Evolutionary conservation across 176 grass and related monocot genomes (phyloP).

Genomic region (Aegilops bicornis): DNA sequence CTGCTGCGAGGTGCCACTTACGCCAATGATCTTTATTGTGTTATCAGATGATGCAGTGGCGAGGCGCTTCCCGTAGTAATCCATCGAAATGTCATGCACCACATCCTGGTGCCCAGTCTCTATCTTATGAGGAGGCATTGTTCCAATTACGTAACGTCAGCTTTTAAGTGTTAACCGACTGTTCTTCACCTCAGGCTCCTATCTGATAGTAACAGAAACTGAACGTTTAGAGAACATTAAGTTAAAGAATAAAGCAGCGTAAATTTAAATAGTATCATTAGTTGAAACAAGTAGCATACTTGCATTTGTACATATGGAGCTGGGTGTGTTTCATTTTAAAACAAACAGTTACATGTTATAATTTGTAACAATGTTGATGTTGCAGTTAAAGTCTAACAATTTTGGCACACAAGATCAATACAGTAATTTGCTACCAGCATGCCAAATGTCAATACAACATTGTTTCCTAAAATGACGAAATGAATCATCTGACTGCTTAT

Average conservation of each 20-base stretch:
- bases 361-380: background rate
- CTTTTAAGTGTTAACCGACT: background rate
- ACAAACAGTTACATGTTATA: background rate
- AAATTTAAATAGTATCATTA: background rate
- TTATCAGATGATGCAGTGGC: conserved; percentile 69
- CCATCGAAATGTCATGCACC: conserved; percentile 68
- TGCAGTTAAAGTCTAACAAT: background rate
- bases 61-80: conserved; percentile 80
- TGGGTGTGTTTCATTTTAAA: background rate
- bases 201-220: background rate
- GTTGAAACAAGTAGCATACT: background rate
- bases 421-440: background rate
- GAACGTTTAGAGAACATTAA: background rate
- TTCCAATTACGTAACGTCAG: conserved; percentile 3
- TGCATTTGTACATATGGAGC: background rate
- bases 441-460: background rate
- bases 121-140: conserved; percentile 68
- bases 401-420: background rate
- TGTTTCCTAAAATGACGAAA: background rate
- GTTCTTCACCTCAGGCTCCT: conserved; percentile 1
- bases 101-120: conserved; percentile 73
- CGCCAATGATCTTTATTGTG: conserved; percentile 70
- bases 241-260: background rate
- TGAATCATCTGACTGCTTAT: background rate
- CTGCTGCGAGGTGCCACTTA: conserved; percentile 65